Evolutionary conservation across 1,139 yeast species (phyloP).

Genomic region (Yamadazyma sp.): DNA sequence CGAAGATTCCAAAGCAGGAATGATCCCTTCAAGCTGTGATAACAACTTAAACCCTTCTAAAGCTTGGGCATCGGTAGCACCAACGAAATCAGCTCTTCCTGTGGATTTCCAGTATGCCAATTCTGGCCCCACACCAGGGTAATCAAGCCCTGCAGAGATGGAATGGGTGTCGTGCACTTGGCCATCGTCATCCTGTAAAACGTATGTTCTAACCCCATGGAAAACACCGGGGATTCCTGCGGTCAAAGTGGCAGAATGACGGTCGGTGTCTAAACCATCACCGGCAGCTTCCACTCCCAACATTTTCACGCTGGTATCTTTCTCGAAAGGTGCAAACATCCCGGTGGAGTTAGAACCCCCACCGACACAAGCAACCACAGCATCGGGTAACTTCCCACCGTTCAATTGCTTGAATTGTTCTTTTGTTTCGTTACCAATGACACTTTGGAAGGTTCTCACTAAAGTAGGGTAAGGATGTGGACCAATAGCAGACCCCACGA

Average conservation of each 20-base stretch:
- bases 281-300: slow-evolving; percentile 99
- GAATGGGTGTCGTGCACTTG: slow-evolving; percentile 98
- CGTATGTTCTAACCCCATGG: slow-evolving; percentile 96
- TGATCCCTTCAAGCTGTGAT: slow-evolving; percentile 94
- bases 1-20: slow-evolving; percentile 96
- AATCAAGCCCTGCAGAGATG: slow-evolving; percentile 96
- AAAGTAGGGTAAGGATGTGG: slow-evolving; percentile 99
- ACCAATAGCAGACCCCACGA: slow-evolving; percentile 97
- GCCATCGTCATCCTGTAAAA: slow-evolving; percentile 87
- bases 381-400: slow-evolving; percentile 83
- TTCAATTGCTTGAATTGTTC: slow-evolving; percentile 81
- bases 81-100: slow-evolving; percentile 87
- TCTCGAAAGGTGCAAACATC: slow-evolving; percentile 89
- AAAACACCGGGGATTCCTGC: slow-evolving; percentile 95
- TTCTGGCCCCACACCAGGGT: slow-evolving; percentile 99
- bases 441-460: slow-evolving; percentile 97
- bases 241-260: slow-evolving; percentile 91
- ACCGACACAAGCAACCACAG: slow-evolving; percentile 97
- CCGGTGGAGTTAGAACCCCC: slow-evolving; percentile 99
- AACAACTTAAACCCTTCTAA: slow-evolving; percentile 83
- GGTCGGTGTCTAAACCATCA: slow-evolving; percentile 83
- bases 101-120: slow-evolving; percentile 91
- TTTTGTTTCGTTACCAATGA: slow-evolving; percentile 92
- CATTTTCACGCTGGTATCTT: slow-evolving; percentile 72
- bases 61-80: slow-evolving; percentile 92